Evolutionary conservation across 176 grass and related monocot species (phyloP).

Genomic region (Oryza rufipogon): DNA sequence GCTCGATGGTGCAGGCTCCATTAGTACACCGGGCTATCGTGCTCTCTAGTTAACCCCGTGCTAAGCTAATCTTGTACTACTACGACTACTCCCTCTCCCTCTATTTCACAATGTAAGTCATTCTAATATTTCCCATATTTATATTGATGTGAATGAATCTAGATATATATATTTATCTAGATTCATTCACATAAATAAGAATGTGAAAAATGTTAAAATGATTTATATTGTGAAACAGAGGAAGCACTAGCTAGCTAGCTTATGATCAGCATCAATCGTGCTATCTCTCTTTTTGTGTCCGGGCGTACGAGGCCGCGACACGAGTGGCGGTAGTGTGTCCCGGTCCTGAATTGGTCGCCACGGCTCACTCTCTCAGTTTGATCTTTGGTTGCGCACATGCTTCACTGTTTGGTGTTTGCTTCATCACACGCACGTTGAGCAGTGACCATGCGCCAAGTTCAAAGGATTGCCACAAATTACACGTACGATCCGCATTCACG

Average conservation of each 20-base stretch:
- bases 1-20: background rate
- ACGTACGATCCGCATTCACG: too few relatives aligned
- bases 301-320: constrained; percentile 28
- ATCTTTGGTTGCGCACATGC: background rate
- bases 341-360: background rate
- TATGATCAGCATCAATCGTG: background rate
- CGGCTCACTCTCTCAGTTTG: background rate
- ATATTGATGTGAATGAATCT: too few relatives aligned
- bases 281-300: constrained; percentile 21
- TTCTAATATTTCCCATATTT: too few relatives aligned
- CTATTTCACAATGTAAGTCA: too few relatives aligned
- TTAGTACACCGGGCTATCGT: constrained; percentile 31
- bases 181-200: too few relatives aligned
- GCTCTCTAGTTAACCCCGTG: constrained; percentile 4
- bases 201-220: too few relatives aligned
- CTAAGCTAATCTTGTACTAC: background rate
- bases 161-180: too few relatives aligned
- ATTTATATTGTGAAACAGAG: too few relatives aligned
- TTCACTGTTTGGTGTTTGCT: background rate
- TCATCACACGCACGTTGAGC: background rate
- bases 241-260: too few relatives aligned
- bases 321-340: background rate
- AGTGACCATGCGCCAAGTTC: background rate
- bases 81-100: too few relatives aligned
- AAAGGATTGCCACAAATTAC: background rate